Conservation (phyloP, 306 rosid species). For the Senna tora region DNA sequence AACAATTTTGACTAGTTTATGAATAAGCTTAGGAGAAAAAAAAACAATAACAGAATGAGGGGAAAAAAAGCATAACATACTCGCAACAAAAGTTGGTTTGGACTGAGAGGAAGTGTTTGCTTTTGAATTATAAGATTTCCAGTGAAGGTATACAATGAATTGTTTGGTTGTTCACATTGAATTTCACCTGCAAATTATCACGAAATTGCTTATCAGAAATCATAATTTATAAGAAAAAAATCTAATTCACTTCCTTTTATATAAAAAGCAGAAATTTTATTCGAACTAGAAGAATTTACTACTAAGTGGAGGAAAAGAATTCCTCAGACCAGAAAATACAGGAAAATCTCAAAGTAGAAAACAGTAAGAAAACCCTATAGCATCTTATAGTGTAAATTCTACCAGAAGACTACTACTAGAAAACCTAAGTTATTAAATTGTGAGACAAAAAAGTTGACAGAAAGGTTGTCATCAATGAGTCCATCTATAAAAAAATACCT, state of each 20-base stretch:
- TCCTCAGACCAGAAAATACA: neutral
- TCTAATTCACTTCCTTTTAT: slow-evolving; percentile 3
- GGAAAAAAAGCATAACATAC: slow-evolving; percentile 50
- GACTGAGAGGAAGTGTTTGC: slow-evolving; percentile 81
- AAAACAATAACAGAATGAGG: neutral
- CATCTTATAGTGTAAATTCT: neutral
- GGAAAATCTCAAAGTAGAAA: neutral
- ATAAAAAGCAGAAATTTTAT: neutral
- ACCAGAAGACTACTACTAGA: neutral
- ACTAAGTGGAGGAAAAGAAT: neutral
- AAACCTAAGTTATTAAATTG: neutral
- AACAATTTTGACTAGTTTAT: slow-evolving; percentile 11
- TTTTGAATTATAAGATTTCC: slow-evolving; percentile 79
- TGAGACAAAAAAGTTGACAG: neutral
- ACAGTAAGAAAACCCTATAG: neutral
- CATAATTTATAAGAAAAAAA: slow-evolving; percentile 15
- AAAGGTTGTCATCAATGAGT: slow-evolving; percentile 10
- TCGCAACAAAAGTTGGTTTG: slow-evolving; percentile 80
- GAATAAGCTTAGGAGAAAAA: slow-evolving; percentile 23
- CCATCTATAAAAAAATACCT: slow-evolving; percentile 53
- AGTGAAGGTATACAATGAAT: slow-evolving; percentile 87
- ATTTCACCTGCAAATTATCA: slow-evolving; percentile 73
- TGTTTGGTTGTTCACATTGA: slow-evolving; percentile 92
- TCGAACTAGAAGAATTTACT: neutral
- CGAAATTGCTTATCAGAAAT: slow-evolving; percentile 16